phyloP scores from a whole-genome alignment of 441 rosid species.

The Euphorbia celastroides region DNA sequence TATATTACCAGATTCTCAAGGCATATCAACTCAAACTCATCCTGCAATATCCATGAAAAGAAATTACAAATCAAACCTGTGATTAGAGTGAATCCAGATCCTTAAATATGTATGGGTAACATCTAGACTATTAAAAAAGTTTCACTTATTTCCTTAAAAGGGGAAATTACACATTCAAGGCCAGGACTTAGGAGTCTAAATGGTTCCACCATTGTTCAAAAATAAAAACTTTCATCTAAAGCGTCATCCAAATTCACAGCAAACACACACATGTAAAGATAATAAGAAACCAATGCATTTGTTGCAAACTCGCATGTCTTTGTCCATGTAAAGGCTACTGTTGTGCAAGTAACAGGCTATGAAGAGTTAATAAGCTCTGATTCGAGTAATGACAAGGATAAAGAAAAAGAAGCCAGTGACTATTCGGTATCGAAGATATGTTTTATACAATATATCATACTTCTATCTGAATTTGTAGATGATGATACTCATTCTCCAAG shows the following conservation, averaged over 20 bases:
- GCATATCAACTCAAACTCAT: conserved; percentile 50
- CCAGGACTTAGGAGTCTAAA: not conserved
- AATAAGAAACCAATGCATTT: not conserved
- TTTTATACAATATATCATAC: not conserved
- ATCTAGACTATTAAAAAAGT: not conserved
- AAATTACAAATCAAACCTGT: conserved; percentile 12
- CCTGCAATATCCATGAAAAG: conserved; percentile 33
- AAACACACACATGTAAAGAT: too few species aligned
- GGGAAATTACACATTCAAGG: not conserved
- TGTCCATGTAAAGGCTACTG: not conserved
- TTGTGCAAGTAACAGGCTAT: not conserved
- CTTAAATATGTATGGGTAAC: not conserved
- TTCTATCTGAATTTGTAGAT: not conserved
- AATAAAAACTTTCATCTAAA: not conserved
- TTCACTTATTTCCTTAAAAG: not conserved
- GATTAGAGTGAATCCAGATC: not conserved
- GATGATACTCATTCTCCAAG: not conserved
- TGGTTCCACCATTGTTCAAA: not conserved
- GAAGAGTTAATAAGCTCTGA: not conserved
- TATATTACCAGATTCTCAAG: conserved; percentile 44
- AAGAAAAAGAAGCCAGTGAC: not conserved
- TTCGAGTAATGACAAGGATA: not conserved
- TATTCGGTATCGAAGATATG: not conserved
- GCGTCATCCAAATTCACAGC: too few species aligned
- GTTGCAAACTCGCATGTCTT: not conserved